A percentile compares a stretch with the other conserved stretches of the same genome.
Conservation (phyloP, 192 early-diverging fungal species). For the Rhizoclosmatium globosum region DNA sequence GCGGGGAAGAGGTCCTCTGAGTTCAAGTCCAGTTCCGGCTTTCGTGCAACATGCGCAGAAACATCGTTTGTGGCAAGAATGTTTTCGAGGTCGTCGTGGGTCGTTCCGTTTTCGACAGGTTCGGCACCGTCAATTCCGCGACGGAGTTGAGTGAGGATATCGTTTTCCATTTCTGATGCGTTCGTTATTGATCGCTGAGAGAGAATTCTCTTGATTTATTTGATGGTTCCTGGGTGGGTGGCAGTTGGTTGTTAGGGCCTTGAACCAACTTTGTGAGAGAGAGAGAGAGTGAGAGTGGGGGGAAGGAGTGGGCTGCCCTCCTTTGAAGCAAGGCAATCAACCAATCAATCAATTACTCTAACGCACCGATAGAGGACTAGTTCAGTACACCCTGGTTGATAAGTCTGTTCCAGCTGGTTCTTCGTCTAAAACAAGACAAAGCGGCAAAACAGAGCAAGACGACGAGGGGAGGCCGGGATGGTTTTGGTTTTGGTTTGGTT, state of each 20-base stretch:
- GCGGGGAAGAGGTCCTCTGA: conserved; percentile 81
- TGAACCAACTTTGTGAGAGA: too few species aligned
- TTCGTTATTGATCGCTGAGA: background rate
- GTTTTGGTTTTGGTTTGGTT: background rate
- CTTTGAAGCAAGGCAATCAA: background rate
- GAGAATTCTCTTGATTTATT: background rate
- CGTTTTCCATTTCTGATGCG: conserved; percentile 20
- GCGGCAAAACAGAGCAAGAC: background rate
- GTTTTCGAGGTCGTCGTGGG: background rate
- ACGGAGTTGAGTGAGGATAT: conserved; percentile 32
- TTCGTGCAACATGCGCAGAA: background rate
- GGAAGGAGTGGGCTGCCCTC: too few species aligned
- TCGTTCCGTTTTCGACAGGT: background rate
- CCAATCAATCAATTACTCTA: background rate
- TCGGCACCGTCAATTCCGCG: conserved; percentile 30
- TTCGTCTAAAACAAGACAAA: background rate
- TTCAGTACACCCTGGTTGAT: conserved; percentile 1
- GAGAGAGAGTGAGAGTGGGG: background rate
- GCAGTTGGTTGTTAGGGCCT: too few species aligned
- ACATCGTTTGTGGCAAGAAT: background rate
- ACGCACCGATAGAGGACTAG: conserved; percentile 3
- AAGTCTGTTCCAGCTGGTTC: background rate
- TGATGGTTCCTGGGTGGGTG: background rate
- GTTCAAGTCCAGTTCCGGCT: conserved; percentile 56
- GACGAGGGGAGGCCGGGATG: conserved; percentile 8